Evolutionary conservation across 768 basidiomycete species (phyloP), one percentile per base, ranked within the genome.

Genomic region (Russula abietina): DNA sequence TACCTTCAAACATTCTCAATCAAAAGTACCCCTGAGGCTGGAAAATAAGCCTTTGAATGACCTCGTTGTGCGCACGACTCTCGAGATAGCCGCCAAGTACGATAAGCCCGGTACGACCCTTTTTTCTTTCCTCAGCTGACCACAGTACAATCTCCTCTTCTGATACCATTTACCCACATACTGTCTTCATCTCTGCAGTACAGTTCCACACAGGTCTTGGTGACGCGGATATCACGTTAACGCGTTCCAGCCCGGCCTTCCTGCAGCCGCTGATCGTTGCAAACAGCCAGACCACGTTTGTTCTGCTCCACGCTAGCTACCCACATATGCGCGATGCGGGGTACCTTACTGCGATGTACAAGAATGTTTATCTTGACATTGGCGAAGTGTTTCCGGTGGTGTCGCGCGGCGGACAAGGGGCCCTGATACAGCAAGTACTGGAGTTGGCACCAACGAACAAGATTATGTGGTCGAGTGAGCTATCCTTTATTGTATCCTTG

Each of bases 191-290:
- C 36, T 36, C 36, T 36, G 36, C 36, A 36, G 36, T 36, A 36
- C 36, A 92, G 75, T 91, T 91, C 71, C 90, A 92, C 68, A 91
- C 88, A 9, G 90, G 90, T 36, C 78, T 91, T 1, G 90, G 90
- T 6, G 89, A 92, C 67, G 83, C 80, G 61, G 87, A 91, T 58
- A 81, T 92, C 54, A 78, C 73, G 28, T 74, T 91, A 38, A 67
- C 75, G 22, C 77, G 75, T 8, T 78, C 86, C 1, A 85, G 85
- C 4, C 88, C 90, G 1, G 76, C 87, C 10, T 79, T 82, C 55
- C 73, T 92, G 69, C 89, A 91, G 69, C 77, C 83, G 3, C 71
- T 88, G 64, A 88, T 91, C 70, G 81, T 81, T 64, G 81, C 80
- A 9, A 85, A 79, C 65, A 84, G 87, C 0, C 60, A 80, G 6